Evolutionary conservation across 208 protist species (phyloP).

Genomic region (Trypanosoma avium): DNA sequence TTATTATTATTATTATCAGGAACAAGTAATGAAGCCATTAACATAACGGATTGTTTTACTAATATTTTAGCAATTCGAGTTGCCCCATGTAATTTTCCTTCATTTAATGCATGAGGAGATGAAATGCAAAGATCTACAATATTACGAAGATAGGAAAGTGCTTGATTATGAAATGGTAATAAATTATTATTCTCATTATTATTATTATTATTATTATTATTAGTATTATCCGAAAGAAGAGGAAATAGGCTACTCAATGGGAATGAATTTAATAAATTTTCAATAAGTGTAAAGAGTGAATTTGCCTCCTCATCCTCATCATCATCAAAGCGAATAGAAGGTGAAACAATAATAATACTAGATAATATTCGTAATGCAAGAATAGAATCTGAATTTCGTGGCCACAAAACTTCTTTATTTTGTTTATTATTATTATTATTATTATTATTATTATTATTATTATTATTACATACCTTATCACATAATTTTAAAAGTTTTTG

Average conservation of each 20-base stretch:
- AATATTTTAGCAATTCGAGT: constrained; percentile 38
- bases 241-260: constrained; percentile 49
- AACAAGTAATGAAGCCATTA: constrained; percentile 76
- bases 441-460: not conserved
- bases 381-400: constrained; percentile 21
- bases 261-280: constrained; percentile 41
- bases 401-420: constrained; percentile 17
- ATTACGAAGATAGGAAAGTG: constrained; percentile 43
- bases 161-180: constrained; percentile 30
- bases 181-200: constrained; percentile 22
- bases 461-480: not conserved
- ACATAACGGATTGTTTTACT: constrained; percentile 62
- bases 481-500: constrained; percentile 21
- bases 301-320: constrained; percentile 45
- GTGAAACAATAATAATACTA: constrained; percentile 42
- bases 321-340: constrained; percentile 51
- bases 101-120: constrained; percentile 55
- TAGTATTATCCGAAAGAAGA: constrained; percentile 36
- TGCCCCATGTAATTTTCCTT: constrained; percentile 47
- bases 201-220: constrained; percentile 19
- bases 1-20: constrained; percentile 7
- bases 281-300: constrained; percentile 50
- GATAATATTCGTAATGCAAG: constrained; percentile 45
- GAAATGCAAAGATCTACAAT: constrained; percentile 60
- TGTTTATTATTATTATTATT: not conserved